Evolutionary conservation across 192 early-diverging fungal genomes (phyloP), one percentile per base, ranked within the genome.

Genomic region (Backusella luteola): DNA sequence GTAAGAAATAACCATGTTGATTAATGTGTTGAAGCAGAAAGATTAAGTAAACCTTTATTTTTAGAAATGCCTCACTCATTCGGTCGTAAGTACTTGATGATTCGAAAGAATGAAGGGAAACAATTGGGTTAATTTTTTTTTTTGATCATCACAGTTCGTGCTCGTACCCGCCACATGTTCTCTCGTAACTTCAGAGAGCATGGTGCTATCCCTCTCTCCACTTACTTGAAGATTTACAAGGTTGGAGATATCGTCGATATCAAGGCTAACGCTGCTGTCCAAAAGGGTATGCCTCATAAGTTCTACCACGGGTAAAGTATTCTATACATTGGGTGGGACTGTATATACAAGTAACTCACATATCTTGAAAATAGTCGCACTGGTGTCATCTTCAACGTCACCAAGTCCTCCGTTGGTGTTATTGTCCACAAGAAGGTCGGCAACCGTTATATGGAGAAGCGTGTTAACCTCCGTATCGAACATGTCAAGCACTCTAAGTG

Each of bases 221-320:
- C n/a, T n/a, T n/a, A n/a, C n/a, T n/a, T n/a, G n/a, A n/a, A n/a
- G n/a, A n/a, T n/a, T n/a, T n/a, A n/a, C n/a, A n/a, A n/a, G n/a
- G n/a, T n/a, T n/a, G n/a, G n/a, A n/a, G n/a, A n/a, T n/a, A n/a
- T n/a, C n/a, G n/a, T n/a, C n/a, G n/a, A n/a, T n/a, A n/a, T n/a
- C n/a, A n/a, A n/a, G n/a, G n/a, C n/a, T n/a, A n/a, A n/a, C n/a
- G n/a, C n/a, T 89, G 96, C 97, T 82, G 86, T 97, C 87, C 97
- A 99, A 89, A 97, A 97, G 93, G 97, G 97, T 88, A 94, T 99
- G 94, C 97, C 97, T 79, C 97, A 99, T 93, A 99, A 98, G 92
- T 99, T 93, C 94, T 99, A 99, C 93, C 98, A 99, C 88, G 96
- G 96, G 92, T 93, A 84, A 71, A 32, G 77, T 49, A 32, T 15